Percentiles rank a stretch among this genome's conserved stretches.
Conservation (phyloP, 495 filamentous ascomycete genomes). For the Trichocladium antarcticum region DNA sequence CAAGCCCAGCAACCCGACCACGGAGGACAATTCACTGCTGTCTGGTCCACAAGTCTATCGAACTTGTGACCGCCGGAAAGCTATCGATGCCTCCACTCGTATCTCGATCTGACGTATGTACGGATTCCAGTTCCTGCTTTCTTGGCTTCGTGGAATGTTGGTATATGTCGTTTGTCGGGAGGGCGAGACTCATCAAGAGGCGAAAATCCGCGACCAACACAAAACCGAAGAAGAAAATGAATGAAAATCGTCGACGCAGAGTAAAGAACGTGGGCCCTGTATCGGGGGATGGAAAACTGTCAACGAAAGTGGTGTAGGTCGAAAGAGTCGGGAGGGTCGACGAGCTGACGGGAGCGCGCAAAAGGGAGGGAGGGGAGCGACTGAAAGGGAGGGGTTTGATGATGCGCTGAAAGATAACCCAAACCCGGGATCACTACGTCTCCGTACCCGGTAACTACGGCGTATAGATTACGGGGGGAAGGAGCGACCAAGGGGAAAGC, state of each 20-base stretch:
- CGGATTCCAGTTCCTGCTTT: too few relatives aligned
- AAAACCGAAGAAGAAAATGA: slow-evolving; percentile 3
- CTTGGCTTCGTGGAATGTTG: too few relatives aligned
- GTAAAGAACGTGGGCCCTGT: slow-evolving; percentile 14
- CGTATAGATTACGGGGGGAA: slow-evolving; percentile 8
- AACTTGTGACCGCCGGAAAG: not conserved
- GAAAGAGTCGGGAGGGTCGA: slow-evolving; percentile 1
- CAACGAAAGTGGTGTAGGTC: slow-evolving; percentile 14
- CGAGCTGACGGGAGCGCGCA: slow-evolving; percentile 7
- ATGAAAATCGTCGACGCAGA: slow-evolving; percentile 6
- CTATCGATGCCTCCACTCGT: not conserved
- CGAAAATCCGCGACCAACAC: slow-evolving; percentile 18
- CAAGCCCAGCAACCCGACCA: slow-evolving; percentile 3
- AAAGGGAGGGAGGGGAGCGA: slow-evolving; percentile 6
- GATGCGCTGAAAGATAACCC: slow-evolving; percentile 17
- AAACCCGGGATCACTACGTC: slow-evolving; percentile 1
- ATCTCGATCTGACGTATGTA: not conserved
- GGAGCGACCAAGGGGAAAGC: slow-evolving; percentile 10
- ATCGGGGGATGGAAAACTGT: slow-evolving; percentile 2
- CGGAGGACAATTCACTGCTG: slow-evolving; percentile 5
- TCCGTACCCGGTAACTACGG: too few relatives aligned
- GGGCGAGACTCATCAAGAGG: slow-evolving; percentile 6
- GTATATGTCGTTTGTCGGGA: too few relatives aligned
- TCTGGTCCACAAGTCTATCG: slow-evolving; percentile 5
- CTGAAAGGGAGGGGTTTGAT: slow-evolving; percentile 13